These are phyloP conservation scores for Psilocybe tampanensis DNA, from an alignment of 768 basidiomycete species.

Conservation along the genomic window DNA sequence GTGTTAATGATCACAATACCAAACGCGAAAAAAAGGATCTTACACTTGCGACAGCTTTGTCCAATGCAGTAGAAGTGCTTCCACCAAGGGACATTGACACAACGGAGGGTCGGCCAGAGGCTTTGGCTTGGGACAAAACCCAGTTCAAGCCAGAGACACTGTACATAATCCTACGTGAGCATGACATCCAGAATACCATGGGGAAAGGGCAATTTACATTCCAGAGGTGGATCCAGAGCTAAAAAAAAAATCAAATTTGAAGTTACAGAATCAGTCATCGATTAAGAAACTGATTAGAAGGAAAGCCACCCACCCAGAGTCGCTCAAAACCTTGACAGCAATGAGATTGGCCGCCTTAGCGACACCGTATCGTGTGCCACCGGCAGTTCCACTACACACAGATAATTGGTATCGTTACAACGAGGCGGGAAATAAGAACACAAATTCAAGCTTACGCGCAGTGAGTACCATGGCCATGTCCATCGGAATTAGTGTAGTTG, in stretches of 20 bases:
- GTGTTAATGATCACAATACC: neutral
- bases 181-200: too few relatives aligned
- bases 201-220: too few relatives aligned
- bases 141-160: conserved; percentile 36
- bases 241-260: neutral
- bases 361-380: conserved; percentile 35
- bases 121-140: conserved; percentile 21
- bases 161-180: too few relatives aligned
- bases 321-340: conserved; percentile 44
- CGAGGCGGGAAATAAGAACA: neutral
- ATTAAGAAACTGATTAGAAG: too few relatives aligned
- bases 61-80: conserved; percentile 24
- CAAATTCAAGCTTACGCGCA: conserved; percentile 28
- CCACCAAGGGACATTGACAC: conserved; percentile 41
- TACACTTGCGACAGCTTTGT: conserved; percentile 32
- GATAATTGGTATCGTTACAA: neutral
- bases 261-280: neutral
- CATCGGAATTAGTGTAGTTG: conserved; percentile 28
- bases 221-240: conserved; percentile 23
- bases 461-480: conserved; percentile 47
- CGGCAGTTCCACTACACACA: conserved; percentile 31
- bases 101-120: conserved; percentile 31
- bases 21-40: conserved; percentile 1
- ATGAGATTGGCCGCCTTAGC: conserved; percentile 37
- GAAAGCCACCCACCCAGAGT: conserved; percentile 27